These are phyloP conservation scores for Xerophyta viscosa DNA, from an alignment of 106 monocot species.

Conservation along the genomic window DNA sequence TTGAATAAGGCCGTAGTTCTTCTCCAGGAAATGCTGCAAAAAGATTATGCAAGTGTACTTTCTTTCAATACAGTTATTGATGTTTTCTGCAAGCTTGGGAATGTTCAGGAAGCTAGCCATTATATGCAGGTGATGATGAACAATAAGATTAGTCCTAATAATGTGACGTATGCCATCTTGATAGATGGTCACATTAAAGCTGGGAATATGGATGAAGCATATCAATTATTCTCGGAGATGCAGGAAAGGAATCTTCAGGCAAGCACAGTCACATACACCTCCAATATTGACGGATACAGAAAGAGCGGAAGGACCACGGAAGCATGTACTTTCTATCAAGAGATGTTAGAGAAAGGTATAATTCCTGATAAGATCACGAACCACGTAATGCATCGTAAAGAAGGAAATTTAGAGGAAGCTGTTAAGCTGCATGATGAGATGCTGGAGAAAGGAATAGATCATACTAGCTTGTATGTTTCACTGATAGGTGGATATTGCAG, in stretches of 20 bases:
- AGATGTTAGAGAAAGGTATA: slow-evolving; percentile 43
- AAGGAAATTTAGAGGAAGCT: slow-evolving; percentile 28
- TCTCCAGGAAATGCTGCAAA: slow-evolving; percentile 37
- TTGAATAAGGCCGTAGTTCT: slow-evolving; percentile 42
- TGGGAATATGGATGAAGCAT: slow-evolving; percentile 44
- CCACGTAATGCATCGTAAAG: slow-evolving; percentile 41
- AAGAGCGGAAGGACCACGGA: slow-evolving; percentile 22
- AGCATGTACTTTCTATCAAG: slow-evolving; percentile 48
- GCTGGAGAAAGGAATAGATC: slow-evolving; percentile 15
- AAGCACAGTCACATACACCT: slow-evolving; percentile 48
- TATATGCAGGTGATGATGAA: slow-evolving; percentile 46
- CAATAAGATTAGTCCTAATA: slow-evolving; percentile 39
- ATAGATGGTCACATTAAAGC: slow-evolving; percentile 47
- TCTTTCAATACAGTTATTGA: slow-evolving; percentile 64
- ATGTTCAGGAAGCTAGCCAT: slow-evolving; percentile 40
- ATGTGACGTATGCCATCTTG: slow-evolving; percentile 43
- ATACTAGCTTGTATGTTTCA: slow-evolving; percentile 8
- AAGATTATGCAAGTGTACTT: slow-evolving; percentile 29
- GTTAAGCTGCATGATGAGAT: slow-evolving; percentile 33
- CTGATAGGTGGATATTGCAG: slow-evolving; percentile 29
- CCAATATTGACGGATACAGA: slow-evolving; percentile 45
- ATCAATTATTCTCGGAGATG: slow-evolving; percentile 48
- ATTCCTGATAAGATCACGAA: slow-evolving; percentile 50
- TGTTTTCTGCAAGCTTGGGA: slow-evolving; percentile 62
- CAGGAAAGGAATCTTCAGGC: slow-evolving; percentile 41